Evolutionary conservation across 352 stramenopile genomes (phyloP), one percentile per base, ranked within the genome.

Genomic region (Phytophthora uliginosa): DNA sequence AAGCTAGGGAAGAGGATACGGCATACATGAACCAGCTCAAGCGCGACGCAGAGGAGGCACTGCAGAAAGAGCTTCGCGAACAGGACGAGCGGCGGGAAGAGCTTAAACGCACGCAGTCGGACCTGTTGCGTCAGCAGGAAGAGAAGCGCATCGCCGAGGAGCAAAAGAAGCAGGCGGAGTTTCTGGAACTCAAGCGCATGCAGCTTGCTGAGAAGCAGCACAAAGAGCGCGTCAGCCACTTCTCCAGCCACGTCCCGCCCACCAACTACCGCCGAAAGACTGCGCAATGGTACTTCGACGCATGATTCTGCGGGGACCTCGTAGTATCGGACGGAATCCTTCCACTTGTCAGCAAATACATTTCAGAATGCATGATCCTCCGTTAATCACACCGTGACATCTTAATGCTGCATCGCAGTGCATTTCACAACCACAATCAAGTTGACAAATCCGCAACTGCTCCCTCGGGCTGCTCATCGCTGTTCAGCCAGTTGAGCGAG

Each of bases 221-320:
- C 78, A 87, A 93, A 66, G 79, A 92, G 57, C 86, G 83, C 47
- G 75, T 93, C 10, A 75, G 74, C 12, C 72, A 93, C 63, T 90
- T 95, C 53, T 71, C 88, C 6, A 79, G 20, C 9, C 67, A 83
- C 33, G 47, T 76, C 26, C 85, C 83, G 4, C 60, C 77, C 10
- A 85, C 80, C n/a, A 92, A 91, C 59, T 88, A 84, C 63, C 80
- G 82, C 34, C 81, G 88, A 45, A 94, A 95, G 83, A 89, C 76
- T 10, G 83, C 88, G 40, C 81, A 94, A 76, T 94, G 86, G 88
- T 94, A 94, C 78, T 95, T 93, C 56, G 86, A 94, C 63, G 85
- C 85, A 59, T 93, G 73, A 77, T 22, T 57, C 33, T n/a, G 17
- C 51, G 3, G 31, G 31, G 34, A 45, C 12, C 18, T 42, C 24